A percentile compares a stretch with the other conserved stretches of the same genome.
These are phyloP conservation scores for Quercus berberidifolia DNA, from an alignment of 306 rosid genomes.

Conservation along the genomic window DNA sequence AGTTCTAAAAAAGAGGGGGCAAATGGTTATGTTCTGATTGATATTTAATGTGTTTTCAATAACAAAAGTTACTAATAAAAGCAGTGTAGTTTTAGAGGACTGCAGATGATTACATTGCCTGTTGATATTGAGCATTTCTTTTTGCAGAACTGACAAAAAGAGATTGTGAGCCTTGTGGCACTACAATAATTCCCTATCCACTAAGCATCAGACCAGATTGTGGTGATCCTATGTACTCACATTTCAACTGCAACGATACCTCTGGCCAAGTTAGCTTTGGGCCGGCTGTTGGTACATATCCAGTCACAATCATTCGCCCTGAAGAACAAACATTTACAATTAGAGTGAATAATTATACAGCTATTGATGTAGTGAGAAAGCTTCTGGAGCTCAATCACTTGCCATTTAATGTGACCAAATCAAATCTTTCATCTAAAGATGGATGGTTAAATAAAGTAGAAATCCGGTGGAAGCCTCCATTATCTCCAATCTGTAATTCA, in stretches of 20 bases:
- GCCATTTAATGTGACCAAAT: not conserved
- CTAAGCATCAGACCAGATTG: slow-evolving; percentile 10
- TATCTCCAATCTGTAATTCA: slow-evolving; percentile 8
- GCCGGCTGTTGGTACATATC: not conserved
- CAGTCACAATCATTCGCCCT: slow-evolving; percentile 3
- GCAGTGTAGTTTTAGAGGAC: not conserved
- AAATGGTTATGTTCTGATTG: no score
- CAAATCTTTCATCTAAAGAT: not conserved
- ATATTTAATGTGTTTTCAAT: no score
- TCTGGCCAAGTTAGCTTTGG: not conserved
- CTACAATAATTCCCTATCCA: slow-evolving; percentile 21
- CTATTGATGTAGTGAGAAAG: not conserved
- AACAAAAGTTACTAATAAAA: no score
- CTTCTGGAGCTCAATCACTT: not conserved
- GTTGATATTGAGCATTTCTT: not conserved
- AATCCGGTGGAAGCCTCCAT: slow-evolving; percentile 12
- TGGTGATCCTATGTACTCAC: slow-evolving; percentile 14
- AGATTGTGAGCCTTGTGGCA: slow-evolving; percentile 16
- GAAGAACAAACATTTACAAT: not conserved
- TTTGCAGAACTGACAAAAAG: not conserved
- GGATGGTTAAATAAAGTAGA: not conserved
- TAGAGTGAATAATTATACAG: not conserved
- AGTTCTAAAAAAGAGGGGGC: no score
- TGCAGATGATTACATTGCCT: not conserved
- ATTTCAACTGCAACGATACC: not conserved